Base-by-base conservation (phyloP, 768 basidiomycete genomes). In the Mycena albidolilacea region DNA sequence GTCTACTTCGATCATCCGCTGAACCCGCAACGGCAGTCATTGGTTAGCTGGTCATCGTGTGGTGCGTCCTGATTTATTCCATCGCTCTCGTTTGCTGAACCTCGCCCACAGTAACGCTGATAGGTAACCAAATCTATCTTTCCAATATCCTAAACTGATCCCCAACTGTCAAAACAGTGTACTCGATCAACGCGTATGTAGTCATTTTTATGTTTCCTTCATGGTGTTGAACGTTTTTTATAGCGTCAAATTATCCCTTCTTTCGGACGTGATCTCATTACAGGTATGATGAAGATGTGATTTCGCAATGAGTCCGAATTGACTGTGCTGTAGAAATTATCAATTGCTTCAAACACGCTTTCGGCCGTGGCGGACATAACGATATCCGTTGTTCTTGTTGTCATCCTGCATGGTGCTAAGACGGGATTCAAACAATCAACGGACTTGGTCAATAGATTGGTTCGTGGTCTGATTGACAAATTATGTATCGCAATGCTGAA, bases 11-110 rank as follows among this genome's bases (percentile, higher is more conserved):
- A 7, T 37, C 15, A 17, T 54, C 1, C 1, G 38, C 12, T 62
- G 38, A 72, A n/a, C 21, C 48, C 38, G 9, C 38, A 39, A 54
- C 39, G 6, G 2, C 37, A 73, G 72, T 75, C 74, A 2, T 0
- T 71, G 35, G 70, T 75, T 19, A 72, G 74, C 70, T 75, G 74
- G 74, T 39, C 70, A 64, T 69, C 74, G 14, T 72, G 67, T 44
- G 64, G 74, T 75, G 19, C 43, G 70, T 69, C n/a, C 8, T 57
- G 0, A 2, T 8, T 64, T 30, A 58, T 30, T 9, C 14, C 10
- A 9, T 50, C 11, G 10, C 4, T 54, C 48, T 7, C 17, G 41
- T 44, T 12, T 64, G 35, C 44, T 41, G 5, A 67, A 62, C 7
- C 0, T 38, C 7, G 9, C 54, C 43, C 43, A 2, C 58, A 75